Base-by-base conservation (phyloP, 2,329 filamentous ascomycete genomes). In the Xylariaceae sp. region DNA sequence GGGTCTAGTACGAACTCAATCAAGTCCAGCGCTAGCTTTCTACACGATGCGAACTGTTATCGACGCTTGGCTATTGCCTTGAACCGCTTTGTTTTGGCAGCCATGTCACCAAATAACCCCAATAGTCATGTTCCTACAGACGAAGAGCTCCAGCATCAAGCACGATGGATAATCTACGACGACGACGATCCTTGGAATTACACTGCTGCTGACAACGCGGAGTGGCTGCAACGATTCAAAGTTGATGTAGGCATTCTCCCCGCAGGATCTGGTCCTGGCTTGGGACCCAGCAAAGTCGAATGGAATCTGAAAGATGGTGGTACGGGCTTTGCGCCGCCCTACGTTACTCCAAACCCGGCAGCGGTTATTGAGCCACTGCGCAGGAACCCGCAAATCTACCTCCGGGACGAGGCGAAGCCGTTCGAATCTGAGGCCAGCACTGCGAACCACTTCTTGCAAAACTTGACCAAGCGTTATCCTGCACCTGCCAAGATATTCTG, bases 171-270 rank as follows among this genome's bases (percentile, higher is more conserved):
- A 33, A 66, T 83, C 0, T 85, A 82, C 50, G 80, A 84, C 48
- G 80, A 82, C 49, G 81, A 84, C 49, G 81, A 84, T 57, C 78
- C 79, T 2, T 83, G 80, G 77, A 84, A 85, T 61, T 77, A 82
- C 57, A 85, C 81, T 0, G 78, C 79, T 1, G 81, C 81, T 30
- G 82, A 85, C 59, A 84, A 85, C 55, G 73, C 71, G 1, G 81
- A 85, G 63, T 85, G 82, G 82, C 71, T 85, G 11, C 71, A 75
- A 48, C 75, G 81, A 40, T 84, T 85, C 68, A 85, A 85, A 64
- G 74, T 79, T 11, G 74, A 80, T 42, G 72, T 69, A 1, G 79
- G 79, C 15, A 75, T 85, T 30, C 63, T 77, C 2, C 67, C 70
- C 1, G 64, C 70, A n/a, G 68, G 71, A 10, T 66, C 70, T 5